Evolutionary conservation across 768 basidiomycete species (phyloP).

Genomic region (Serendipita sp.): DNA sequence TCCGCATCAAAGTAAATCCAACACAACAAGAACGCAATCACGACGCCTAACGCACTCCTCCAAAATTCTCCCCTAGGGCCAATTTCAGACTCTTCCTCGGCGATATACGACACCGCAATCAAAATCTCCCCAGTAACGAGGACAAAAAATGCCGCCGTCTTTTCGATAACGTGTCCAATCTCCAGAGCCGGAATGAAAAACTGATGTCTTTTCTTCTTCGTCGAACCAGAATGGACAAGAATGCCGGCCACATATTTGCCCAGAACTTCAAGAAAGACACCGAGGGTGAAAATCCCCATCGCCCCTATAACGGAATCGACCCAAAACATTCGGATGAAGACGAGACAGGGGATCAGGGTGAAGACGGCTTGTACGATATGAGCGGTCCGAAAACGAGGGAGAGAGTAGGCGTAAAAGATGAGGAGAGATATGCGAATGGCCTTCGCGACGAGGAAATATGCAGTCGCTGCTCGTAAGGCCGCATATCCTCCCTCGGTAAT

Average conservation of each 20-base stretch:
- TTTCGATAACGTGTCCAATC: slow-evolving; percentile 9
- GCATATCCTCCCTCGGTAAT: background rate
- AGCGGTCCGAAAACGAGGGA: slow-evolving; percentile 7
- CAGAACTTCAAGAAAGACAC: background rate
- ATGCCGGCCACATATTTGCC: slow-evolving; percentile 1
- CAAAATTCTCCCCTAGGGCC: background rate
- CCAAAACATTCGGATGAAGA: slow-evolving; percentile 6
- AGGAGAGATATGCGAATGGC: background rate
- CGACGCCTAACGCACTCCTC: background rate
- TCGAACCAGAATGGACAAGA: background rate
- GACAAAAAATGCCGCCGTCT: slow-evolving; percentile 7
- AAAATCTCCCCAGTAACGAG: slow-evolving; percentile 8
- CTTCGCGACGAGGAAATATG: slow-evolving; percentile 8
- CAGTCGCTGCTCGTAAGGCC: slow-evolving; percentile 3
- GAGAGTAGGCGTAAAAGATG: background rate
- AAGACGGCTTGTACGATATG: slow-evolving; percentile 4
- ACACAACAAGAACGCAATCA: slow-evolving; percentile 1
- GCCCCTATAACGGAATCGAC: background rate
- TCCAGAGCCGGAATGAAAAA: slow-evolving; percentile 1
- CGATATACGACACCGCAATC: background rate
- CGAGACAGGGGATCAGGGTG: background rate
- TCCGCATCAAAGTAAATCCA: slow-evolving; percentile 10
- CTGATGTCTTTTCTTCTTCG: background rate
- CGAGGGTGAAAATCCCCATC: background rate
- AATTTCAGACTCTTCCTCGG: background rate